phyloP scores from a whole-genome alignment of 805 yeast genomes.

The Candida railenensis region DNA sequence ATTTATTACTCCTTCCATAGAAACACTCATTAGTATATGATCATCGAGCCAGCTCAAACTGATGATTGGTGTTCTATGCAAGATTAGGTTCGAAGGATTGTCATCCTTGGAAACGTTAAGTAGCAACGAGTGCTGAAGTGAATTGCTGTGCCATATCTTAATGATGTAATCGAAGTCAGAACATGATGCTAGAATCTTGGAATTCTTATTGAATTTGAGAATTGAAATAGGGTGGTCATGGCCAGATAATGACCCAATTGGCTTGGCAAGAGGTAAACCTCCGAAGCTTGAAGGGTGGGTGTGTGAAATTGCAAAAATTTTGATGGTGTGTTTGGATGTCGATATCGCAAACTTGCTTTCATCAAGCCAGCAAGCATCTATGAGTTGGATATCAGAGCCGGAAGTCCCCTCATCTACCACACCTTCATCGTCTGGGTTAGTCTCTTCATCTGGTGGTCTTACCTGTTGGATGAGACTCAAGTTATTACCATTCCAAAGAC shows the following conservation, averaged over 20 bases:
- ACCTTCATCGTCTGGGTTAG: constrained; percentile 2
- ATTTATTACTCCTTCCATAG: constrained; percentile 70
- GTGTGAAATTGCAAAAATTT: constrained; percentile 46
- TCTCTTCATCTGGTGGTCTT: constrained; percentile 8
- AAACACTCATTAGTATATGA: constrained; percentile 44
- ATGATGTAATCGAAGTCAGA: constrained; percentile 70
- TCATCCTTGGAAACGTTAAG: constrained; percentile 14
- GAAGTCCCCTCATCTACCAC: not conserved
- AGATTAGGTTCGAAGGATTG: constrained; percentile 9
- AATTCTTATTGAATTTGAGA: constrained; percentile 50
- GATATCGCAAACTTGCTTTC: constrained; percentile 70
- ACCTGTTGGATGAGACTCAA: constrained; percentile 33
- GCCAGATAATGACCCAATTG: constrained; percentile 47
- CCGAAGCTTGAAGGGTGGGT: constrained; percentile 7
- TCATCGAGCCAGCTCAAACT: constrained; percentile 53
- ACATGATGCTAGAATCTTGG: constrained; percentile 64
- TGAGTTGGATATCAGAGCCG: constrained; percentile 17
- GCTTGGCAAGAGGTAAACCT: constrained; percentile 14
- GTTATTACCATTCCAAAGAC: constrained; percentile 63
- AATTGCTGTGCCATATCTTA: constrained; percentile 72
- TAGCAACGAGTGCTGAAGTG: constrained; percentile 48
- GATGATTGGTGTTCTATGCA: constrained; percentile 57
- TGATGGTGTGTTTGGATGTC: constrained; percentile 51
- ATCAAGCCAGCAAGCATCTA: constrained; percentile 69
- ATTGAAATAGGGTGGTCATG: constrained; percentile 61